These are phyloP conservation scores for Cyberlindnera bimundalis DNA, from an alignment of 805 yeast genomes.

Conservation along the genomic window DNA sequence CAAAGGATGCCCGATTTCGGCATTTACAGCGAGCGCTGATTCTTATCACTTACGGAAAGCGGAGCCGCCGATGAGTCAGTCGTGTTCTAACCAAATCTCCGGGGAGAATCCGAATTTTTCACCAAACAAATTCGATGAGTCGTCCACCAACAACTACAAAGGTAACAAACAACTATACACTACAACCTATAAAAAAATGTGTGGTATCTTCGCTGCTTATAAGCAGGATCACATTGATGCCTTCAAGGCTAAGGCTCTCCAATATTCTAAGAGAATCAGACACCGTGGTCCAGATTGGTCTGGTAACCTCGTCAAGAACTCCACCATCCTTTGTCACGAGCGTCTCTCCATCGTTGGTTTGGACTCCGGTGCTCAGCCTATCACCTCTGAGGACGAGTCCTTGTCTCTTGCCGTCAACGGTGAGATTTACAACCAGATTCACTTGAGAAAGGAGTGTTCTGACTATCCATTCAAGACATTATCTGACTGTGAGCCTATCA, in stretches of 20 bases:
- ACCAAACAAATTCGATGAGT: conserved; percentile 2
- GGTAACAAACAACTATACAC: not conserved
- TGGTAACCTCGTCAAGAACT: conserved; percentile 78
- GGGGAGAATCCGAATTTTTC: not conserved
- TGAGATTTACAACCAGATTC: conserved; percentile 96
- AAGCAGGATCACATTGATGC: conserved; percentile 73
- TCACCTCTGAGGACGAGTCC: conserved; percentile 72
- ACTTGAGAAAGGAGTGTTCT: conserved; percentile 69
- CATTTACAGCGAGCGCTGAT: not conserved
- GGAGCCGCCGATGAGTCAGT: conserved; percentile 4
- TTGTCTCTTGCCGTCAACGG: conserved; percentile 88
- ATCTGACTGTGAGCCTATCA: conserved; percentile 96
- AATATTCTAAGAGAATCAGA: conserved; percentile 87
- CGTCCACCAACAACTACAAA: not conserved
- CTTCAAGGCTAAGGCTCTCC: conserved; percentile 86
- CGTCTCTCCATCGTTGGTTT: conserved; percentile 97
- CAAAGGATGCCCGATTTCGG: not conserved
- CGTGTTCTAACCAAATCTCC: not conserved
- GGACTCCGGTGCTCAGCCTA: conserved; percentile 98
- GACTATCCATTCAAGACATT: conserved; percentile 80
- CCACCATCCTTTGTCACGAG: conserved; percentile 87
- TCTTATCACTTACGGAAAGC: not conserved
- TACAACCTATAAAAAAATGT: conserved; percentile 48
- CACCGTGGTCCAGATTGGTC: conserved; percentile 99
- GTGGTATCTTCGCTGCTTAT: conserved; percentile 96